Conservation (phyloP, 306 rosid species). For the Senna siamea region DNA sequence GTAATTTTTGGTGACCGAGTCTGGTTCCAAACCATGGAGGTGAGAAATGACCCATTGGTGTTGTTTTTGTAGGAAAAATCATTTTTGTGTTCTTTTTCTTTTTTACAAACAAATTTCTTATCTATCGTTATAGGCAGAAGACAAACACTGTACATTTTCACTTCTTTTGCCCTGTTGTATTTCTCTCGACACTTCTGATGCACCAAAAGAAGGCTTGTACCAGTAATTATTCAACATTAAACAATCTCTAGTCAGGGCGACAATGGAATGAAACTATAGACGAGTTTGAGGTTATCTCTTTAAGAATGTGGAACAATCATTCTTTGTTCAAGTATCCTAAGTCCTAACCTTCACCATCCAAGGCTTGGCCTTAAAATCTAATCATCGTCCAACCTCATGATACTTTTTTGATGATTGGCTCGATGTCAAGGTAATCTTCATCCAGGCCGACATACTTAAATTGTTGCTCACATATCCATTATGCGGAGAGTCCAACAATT, state of each 20-base stretch:
- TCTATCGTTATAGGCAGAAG: background rate
- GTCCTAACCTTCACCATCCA: too few species aligned
- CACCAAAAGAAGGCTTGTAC: too few species aligned
- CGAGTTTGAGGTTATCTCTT: background rate
- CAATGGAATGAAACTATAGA: background rate
- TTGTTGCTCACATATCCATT: background rate
- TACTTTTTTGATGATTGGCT: conserved; percentile 3
- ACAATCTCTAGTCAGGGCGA: conserved; percentile 7
- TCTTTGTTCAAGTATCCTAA: background rate
- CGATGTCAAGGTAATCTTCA: background rate
- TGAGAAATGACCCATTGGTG: conserved; percentile 1
- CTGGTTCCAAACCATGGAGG: conserved; percentile 9
- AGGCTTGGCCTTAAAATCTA: too few species aligned
- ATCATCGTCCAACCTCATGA: conserved; percentile 7
- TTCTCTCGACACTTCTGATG: background rate
- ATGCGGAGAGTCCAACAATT: background rate
- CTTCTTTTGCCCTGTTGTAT: background rate
- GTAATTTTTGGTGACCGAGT: conserved; percentile 71
- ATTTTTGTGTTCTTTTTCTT: background rate
- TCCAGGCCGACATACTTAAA: background rate
- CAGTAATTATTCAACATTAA: background rate
- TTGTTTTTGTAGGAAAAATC: conserved; percentile 14
- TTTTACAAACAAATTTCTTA: background rate
- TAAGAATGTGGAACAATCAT: background rate
- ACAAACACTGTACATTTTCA: background rate